phyloP scores from a whole-genome alignment of 495 filamentous ascomycete genomes.

The Haplographium delicatum region DNA sequence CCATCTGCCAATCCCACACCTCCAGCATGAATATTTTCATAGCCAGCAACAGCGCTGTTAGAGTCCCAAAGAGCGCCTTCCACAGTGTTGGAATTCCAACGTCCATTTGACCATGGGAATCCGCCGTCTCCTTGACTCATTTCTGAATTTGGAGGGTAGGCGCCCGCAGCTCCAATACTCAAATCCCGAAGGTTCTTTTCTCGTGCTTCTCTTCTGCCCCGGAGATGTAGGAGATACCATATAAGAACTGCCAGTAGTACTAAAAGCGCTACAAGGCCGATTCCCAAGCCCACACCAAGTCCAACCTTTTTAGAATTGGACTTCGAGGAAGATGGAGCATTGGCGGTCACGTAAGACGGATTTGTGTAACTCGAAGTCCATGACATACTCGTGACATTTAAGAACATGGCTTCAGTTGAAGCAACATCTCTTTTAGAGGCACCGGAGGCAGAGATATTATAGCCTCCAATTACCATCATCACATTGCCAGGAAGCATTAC shows the following conservation, averaged over 20 bases:
- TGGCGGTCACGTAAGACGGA: conserved; percentile 31
- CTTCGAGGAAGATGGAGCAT: conserved; percentile 2
- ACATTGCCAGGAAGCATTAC: conserved; percentile 77
- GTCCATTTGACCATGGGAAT: conserved; percentile 18
- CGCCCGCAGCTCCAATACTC: conserved; percentile 4
- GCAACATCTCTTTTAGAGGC: conserved; percentile 34
- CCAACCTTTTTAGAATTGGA: conserved; percentile 44
- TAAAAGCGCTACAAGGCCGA: conserved; percentile 55
- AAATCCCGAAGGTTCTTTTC: conserved; percentile 16
- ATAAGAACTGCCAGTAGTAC: conserved; percentile 46
- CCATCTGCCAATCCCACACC: conserved; percentile 13
- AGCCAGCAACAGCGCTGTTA: conserved; percentile 9
- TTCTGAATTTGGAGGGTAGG: conserved; percentile 5
- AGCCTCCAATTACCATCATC: conserved; percentile 87
- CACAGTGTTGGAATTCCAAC: conserved; percentile 5
- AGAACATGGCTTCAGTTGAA: conserved; percentile 54
- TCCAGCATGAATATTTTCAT: conserved; percentile 18
- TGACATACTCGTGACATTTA: conserved; percentile 67
- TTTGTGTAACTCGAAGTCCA: conserved; percentile 70
- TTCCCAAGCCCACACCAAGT: conserved; percentile 68
- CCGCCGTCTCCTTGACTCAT: conserved; percentile 5
- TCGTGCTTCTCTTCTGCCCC: conserved; percentile 21
- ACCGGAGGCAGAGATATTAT: conserved; percentile 51
- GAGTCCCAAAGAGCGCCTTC: conserved; percentile 5
- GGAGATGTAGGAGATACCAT: conserved; percentile 51